phyloP scores from a whole-genome alignment of 257 asterid genomes.

The Pogostemon cablin region DNA sequence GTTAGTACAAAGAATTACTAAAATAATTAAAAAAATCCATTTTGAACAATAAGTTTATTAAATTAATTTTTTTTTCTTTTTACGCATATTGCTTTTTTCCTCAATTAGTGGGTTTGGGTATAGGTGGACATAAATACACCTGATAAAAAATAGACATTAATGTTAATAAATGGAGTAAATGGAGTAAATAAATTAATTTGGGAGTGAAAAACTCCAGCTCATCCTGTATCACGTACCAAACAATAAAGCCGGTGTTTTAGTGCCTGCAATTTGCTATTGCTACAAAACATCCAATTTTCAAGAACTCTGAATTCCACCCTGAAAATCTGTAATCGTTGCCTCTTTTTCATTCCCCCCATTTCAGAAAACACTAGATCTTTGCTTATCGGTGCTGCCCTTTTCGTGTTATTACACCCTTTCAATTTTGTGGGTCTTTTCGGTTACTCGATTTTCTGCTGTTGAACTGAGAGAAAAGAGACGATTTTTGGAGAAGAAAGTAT shows the following conservation, averaged over 20 bases:
- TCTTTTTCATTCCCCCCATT: constrained; percentile 7
- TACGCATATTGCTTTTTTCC: no score
- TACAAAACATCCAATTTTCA: constrained; percentile 28
- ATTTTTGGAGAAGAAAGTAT: constrained; percentile 30
- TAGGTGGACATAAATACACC: no score
- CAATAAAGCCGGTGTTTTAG: constrained; percentile 41
- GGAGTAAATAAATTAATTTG: neutral
- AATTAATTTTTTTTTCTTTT: no score
- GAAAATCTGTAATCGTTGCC: constrained; percentile 35
- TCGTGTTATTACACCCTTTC: constrained; percentile 23
- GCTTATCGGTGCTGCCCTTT: constrained; percentile 20
- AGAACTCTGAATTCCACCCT: constrained; percentile 22
- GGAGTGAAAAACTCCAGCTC: constrained; percentile 27
- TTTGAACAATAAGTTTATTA: no score
- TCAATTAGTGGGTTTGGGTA: no score
- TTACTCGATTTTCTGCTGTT: constrained; percentile 39
- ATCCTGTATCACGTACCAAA: constrained; percentile 39
- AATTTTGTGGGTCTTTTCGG: constrained; percentile 38
- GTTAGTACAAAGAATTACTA: no score
- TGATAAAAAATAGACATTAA: no score
- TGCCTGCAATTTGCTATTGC: constrained; percentile 27
- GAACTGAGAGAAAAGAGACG: constrained; percentile 25
- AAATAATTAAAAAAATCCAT: no score
- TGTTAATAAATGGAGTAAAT: neutral
- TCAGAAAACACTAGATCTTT: constrained; percentile 41